These are phyloP conservation scores for Ganoderma lingzhi DNA, from an alignment of 1,284 basidiomycete genomes.

Conservation along the genomic window DNA sequence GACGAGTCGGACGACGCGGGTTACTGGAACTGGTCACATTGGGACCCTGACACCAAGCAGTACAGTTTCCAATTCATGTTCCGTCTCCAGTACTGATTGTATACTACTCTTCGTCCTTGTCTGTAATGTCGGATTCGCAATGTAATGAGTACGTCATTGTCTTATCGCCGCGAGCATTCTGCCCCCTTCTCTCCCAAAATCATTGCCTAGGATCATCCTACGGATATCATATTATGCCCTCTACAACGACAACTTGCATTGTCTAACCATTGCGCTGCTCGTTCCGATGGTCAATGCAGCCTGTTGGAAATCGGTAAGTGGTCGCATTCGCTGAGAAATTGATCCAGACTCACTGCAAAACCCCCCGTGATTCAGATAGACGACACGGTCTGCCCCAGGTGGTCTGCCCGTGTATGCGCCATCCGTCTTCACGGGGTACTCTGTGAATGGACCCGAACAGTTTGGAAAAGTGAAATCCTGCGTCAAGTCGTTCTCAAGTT, in stretches of 20 bases:
- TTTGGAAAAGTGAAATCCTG: neutral
- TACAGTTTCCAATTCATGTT: slow-evolving; percentile 97
- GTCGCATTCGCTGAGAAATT: neutral
- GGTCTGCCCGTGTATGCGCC: neutral
- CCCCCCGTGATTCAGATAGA: neutral
- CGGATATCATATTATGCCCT: neutral
- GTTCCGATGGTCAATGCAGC: neutral
- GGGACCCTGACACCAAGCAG: slow-evolving; percentile 97
- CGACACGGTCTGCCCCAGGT: neutral
- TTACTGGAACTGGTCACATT: slow-evolving; percentile 96
- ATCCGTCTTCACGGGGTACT: neutral
- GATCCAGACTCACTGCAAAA: neutral
- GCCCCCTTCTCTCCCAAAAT: neutral
- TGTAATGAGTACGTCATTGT: neutral
- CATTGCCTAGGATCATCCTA: neutral
- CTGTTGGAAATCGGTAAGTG: neutral
- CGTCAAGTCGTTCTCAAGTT: neutral
- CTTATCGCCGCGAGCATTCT: neutral
- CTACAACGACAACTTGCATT: neutral
- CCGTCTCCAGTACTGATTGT: slow-evolving; percentile 64
- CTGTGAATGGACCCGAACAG: neutral
- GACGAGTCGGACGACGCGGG: slow-evolving; percentile 91
- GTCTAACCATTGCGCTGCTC: neutral
- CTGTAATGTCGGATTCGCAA: slow-evolving; percentile 14
- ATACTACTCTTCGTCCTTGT: slow-evolving; percentile 19